Conservation (phyloP, 257 asterid genomes). For the Nicotiana attenuata region DNA sequence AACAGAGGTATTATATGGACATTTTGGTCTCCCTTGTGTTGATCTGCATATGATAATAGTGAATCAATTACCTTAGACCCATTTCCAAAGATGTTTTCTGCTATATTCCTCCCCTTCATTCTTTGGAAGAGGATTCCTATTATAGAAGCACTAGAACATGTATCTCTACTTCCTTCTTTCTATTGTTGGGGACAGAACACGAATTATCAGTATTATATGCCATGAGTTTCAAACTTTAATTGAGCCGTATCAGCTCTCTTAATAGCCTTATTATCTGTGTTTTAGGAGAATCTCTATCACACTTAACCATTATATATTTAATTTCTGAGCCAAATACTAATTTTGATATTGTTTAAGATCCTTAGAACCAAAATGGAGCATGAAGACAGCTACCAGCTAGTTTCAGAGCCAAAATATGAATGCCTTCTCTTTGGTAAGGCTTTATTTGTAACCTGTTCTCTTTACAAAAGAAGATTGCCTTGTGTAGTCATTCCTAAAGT, state of each 20-base stretch:
- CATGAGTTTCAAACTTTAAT: not conserved
- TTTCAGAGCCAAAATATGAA: constrained; percentile 48
- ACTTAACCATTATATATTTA: not conserved
- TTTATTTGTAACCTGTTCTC: not conserved
- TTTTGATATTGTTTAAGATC: constrained; percentile 17
- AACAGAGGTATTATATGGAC: not conserved
- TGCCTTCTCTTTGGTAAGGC: constrained; percentile 80
- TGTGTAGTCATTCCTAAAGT: not conserved
- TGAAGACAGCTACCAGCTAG: constrained; percentile 31
- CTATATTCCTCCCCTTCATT: not conserved
- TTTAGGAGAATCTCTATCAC: not conserved
- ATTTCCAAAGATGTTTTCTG: not conserved
- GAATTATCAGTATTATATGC: not conserved
- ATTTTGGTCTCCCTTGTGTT: not conserved
- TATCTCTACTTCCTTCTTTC: not conserved
- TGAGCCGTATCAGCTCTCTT: not conserved
- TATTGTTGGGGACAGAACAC: not conserved
- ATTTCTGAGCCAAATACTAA: not conserved
- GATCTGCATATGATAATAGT: not conserved
- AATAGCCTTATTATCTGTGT: not conserved
- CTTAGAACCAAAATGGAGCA: constrained; percentile 47
- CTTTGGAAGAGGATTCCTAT: not conserved
- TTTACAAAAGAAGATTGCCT: not conserved
- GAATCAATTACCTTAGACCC: not conserved
- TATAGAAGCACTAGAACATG: not conserved